Conservation (phyloP, 139 green algal species). For the Closterium sp. region DNA sequence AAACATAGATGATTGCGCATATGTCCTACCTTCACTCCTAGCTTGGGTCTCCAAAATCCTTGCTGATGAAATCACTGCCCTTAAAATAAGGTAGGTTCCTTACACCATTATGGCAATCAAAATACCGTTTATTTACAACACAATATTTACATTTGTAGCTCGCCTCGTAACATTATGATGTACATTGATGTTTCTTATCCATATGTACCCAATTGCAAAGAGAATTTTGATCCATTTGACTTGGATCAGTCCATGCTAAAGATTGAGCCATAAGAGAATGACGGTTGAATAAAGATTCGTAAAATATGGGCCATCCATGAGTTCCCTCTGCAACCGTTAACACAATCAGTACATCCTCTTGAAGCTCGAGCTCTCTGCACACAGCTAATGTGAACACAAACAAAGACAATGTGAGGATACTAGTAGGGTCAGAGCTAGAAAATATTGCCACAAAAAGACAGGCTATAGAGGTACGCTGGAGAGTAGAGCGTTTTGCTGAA, state of each 20-base stretch:
- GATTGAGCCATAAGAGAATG: background rate
- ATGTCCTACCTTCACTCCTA: no score
- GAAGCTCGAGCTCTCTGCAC: conserved; percentile 22
- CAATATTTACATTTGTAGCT: background rate
- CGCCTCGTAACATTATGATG: background rate
- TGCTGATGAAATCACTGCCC: no score
- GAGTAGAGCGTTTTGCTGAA: no score
- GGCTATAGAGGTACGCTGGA: no score
- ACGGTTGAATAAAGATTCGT: conserved; percentile 8
- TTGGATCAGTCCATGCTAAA: background rate
- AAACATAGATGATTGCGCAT: no score
- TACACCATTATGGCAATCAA: background rate
- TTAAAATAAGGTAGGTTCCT: no score
- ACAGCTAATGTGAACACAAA: conserved; percentile 4
- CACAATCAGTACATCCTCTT: conserved; percentile 39
- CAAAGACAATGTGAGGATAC: no score
- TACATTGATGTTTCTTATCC: background rate
- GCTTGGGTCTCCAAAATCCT: no score
- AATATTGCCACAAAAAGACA: no score
- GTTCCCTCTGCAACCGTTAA: conserved; percentile 43
- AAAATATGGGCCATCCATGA: conserved; percentile 28
- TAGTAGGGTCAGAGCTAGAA: no score
- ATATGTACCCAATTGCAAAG: background rate
- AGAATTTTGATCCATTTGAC: background rate
- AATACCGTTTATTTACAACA: background rate